Percentiles rank a stretch among this genome's conserved stretches.
Conservation (phyloP, 257 asterid genomes). For the Plectranthus barbatus region DNA sequence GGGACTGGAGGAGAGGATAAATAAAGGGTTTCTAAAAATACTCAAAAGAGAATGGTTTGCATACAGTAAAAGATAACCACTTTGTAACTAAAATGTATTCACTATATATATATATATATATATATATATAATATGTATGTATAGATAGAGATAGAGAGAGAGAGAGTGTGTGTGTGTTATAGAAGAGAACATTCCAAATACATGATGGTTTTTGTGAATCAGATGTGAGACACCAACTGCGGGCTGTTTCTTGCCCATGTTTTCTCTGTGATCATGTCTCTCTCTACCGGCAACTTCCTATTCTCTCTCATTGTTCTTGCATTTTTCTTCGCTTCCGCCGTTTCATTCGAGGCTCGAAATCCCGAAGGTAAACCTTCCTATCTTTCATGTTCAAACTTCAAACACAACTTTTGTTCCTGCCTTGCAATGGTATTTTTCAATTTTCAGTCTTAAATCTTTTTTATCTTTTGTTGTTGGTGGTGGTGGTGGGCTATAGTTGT, state of each 20-base stretch:
- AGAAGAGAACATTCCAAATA: constrained; percentile 8
- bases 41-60: constrained; percentile 24
- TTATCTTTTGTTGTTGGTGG: not conserved
- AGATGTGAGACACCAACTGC: constrained; percentile 9
- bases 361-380: constrained; percentile 56
- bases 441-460: not conserved
- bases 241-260: constrained; percentile 5
- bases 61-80: constrained; percentile 27
- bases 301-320: constrained; percentile 26
- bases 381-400: too few relatives aligned
- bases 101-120: not conserved
- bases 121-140: not conserved
- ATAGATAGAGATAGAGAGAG: not conserved
- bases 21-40: constrained; percentile 31
- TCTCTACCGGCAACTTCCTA: constrained; percentile 4
- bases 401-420: not conserved
- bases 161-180: not conserved
- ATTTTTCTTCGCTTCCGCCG: constrained; percentile 19
- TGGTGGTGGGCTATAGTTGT: constrained; percentile 38
- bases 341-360: constrained; percentile 60
- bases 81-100: constrained; percentile 1
- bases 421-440: not conserved
- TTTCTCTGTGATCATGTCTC: constrained; percentile 37
- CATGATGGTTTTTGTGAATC: constrained; percentile 19
- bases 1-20: constrained; percentile 1